Evolutionary conservation across 2,329 filamentous ascomycete species (phyloP).

Genomic region (Akanthomyces muscarius): DNA sequence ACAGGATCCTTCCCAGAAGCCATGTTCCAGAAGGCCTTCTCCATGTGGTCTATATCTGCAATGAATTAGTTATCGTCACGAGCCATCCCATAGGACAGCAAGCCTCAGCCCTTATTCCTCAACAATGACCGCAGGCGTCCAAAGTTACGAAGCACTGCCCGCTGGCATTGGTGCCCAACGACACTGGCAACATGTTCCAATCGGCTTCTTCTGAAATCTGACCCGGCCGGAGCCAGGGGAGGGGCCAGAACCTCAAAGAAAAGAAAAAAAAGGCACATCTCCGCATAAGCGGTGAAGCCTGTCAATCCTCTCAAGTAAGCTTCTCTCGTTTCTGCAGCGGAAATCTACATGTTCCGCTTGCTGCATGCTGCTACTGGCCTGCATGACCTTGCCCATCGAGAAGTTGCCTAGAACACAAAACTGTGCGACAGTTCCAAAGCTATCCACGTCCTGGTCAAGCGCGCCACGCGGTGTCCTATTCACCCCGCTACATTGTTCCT

Average conservation of each 20-base stretch:
- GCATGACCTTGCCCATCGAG: neutral
- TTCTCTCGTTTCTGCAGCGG: constrained; percentile 6
- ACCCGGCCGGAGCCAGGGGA: neutral
- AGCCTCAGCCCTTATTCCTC: no score
- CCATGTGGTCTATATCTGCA: neutral
- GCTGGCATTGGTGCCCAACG: constrained; percentile 8
- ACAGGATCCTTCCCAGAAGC: neutral
- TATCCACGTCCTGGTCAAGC: neutral
- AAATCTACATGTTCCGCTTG: constrained; percentile 4
- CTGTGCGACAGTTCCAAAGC: neutral
- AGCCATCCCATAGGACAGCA: neutral
- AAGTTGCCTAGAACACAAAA: neutral
- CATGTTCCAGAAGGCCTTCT: neutral
- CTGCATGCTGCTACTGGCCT: neutral
- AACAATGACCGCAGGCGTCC: neutral
- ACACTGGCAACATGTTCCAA: neutral
- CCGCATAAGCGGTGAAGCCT: constrained; percentile 7
- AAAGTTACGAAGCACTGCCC: neutral
- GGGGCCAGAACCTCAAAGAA: constrained; percentile 7
- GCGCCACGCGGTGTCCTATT: neutral
- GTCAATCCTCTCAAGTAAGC: neutral
- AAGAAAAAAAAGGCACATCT: neutral
- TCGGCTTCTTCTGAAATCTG: constrained; percentile 2
- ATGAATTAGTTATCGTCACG: neutral
- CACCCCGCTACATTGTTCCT: neutral